Evolutionary conservation across 164 flowering plant genomes (phyloP).

Genomic region (Pachysandra terminalis): DNA sequence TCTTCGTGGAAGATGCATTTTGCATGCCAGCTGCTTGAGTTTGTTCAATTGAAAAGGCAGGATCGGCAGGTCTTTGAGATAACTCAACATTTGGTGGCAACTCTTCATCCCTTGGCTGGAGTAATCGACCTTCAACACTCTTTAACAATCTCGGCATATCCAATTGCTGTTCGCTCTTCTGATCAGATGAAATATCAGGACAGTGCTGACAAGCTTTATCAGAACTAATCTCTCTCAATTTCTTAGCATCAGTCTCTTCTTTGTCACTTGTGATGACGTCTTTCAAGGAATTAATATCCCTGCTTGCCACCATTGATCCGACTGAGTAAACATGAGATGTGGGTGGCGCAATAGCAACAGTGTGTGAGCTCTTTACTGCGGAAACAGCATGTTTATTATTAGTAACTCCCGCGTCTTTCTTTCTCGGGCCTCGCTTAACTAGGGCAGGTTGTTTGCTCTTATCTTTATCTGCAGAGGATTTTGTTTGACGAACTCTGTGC

Average conservation of each 20-base stretch:
- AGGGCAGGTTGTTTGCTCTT: conserved; percentile 16
- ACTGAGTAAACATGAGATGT: conserved; percentile 1
- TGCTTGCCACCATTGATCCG: neutral
- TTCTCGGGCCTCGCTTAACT: conserved; percentile 15
- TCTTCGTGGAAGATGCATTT: neutral
- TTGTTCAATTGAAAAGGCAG: neutral
- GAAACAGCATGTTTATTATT: neutral
- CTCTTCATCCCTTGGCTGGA: neutral
- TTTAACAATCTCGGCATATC: neutral
- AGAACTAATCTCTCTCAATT: neutral
- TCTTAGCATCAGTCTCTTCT: conserved; percentile 7
- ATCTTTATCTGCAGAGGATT: conserved; percentile 20
- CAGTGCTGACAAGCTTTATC: neutral
- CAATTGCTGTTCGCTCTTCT: neutral
- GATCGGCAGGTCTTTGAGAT: neutral
- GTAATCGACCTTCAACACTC: conserved; percentile 1
- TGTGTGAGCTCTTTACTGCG: neutral
- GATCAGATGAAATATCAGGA: neutral
- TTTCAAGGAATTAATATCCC: neutral
- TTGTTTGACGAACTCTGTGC: conserved; percentile 8
- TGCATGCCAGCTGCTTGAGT: neutral
- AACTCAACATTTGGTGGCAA: conserved; percentile 5
- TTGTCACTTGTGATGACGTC: neutral
- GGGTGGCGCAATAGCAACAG: neutral
- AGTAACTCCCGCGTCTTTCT: conserved; percentile 13